Evolutionary conservation across 2,329 filamentous ascomycete species (phyloP).

Genomic region (Aureobasidium sp.): DNA sequence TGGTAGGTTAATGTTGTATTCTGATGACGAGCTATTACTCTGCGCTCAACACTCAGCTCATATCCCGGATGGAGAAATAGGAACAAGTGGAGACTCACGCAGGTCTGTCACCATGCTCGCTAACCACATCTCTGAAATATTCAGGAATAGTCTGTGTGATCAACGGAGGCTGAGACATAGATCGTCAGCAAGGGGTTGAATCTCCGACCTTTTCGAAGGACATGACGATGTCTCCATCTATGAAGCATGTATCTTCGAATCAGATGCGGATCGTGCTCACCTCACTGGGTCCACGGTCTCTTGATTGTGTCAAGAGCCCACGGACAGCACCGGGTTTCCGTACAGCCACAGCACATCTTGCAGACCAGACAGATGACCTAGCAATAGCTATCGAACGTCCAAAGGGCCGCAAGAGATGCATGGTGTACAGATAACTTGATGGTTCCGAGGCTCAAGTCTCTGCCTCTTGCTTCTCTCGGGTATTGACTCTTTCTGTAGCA

Average conservation of each 20-base stretch:
- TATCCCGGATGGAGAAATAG: not conserved
- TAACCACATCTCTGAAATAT: conserved; percentile 63
- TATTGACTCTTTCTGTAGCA: not conserved
- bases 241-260: not conserved
- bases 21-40: conserved; percentile 56
- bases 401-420: not conserved
- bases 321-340: not conserved
- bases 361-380: not conserved
- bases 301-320: conserved; percentile 11
- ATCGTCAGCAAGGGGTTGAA: not conserved
- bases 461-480: not conserved
- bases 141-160: conserved; percentile 62
- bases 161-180: conserved; percentile 51
- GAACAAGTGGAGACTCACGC: conserved; percentile 40
- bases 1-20: conserved; percentile 63
- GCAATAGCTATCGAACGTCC: not conserved
- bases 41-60: conserved; percentile 23
- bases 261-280: not conserved
- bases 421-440: not conserved
- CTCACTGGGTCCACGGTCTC: conserved; percentile 11
- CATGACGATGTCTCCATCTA: not conserved
- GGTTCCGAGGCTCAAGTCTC: not conserved
- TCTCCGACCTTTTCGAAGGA: not conserved
- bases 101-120: conserved; percentile 55
- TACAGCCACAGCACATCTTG: not conserved